Evolutionary conservation across 2,329 filamentous ascomycete genomes (phyloP).

Genomic region (Neophaeococcomyces aloes): DNA sequence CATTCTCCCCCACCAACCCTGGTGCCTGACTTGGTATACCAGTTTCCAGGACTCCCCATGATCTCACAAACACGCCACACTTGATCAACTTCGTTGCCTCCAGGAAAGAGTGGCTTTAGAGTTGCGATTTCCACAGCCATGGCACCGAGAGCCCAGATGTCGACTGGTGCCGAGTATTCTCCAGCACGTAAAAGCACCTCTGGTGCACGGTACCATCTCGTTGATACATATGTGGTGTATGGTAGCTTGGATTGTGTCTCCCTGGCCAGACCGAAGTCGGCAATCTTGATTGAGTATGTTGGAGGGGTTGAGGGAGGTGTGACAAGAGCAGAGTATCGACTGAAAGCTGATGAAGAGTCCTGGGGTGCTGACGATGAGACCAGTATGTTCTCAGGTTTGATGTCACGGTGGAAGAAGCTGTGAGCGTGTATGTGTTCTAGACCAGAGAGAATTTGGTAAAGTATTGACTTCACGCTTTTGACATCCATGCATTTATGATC

Average conservation of each 20-base stretch:
- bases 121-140: constrained; percentile 99
- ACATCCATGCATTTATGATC: constrained; percentile 91
- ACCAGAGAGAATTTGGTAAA: constrained; percentile 93
- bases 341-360: constrained; percentile 75
- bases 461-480: constrained; percentile 88
- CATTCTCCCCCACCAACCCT: constrained; percentile 92
- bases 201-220: constrained; percentile 86
- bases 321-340: constrained; percentile 82
- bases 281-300: constrained; percentile 92
- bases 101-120: constrained; percentile 89
- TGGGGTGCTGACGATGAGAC: constrained; percentile 81
- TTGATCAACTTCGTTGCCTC: constrained; percentile 96
- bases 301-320: constrained; percentile 92
- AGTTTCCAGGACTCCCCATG: constrained; percentile 96
- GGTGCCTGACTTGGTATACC: constrained; percentile 84
- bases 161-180: constrained; percentile 93
- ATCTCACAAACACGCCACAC: constrained; percentile 99
- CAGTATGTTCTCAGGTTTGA: constrained; percentile 97
- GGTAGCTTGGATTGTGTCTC: constrained; percentile 94
- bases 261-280: constrained; percentile 92
- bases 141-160: constrained; percentile 96
- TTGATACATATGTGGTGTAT: constrained; percentile 97
- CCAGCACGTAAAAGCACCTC: constrained; percentile 89
- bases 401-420: constrained; percentile 96
- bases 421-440: constrained; percentile 96